Evolutionary conservation across 805 yeast species (phyloP), one percentile per base, ranked within the genome.

Genomic region (Ogataea paraovalis): DNA sequence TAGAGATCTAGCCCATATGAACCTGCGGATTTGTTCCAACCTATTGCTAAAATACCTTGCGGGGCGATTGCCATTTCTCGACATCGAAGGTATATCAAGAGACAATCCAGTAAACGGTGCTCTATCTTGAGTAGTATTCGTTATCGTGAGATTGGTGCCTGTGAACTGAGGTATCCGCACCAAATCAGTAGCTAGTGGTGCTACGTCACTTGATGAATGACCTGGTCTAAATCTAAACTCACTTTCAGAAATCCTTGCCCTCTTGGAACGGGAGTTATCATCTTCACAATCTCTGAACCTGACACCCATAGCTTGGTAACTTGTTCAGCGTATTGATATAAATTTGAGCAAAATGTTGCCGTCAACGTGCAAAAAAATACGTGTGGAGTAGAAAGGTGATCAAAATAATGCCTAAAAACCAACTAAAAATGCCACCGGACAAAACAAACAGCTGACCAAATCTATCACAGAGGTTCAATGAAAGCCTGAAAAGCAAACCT

Each of bases 251-350:
- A 40, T 13, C 33, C 43, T 33, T n/a, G 25, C 21, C 10, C 44
- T 41, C 38, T 42, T 22, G 21, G 21, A 5, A 3, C 36, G 30
- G 19, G 20, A 28, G 3, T 18, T 20, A n/a, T 37, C 36, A 18
- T 41, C 23, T 41, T 43, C 48, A 45, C 41, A 32, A 8, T 41
- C 21, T 37, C 16, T 37, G 20, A 37, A 20, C 20, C 16, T 30
- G 5, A 30, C n/a, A 30, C 34, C 34, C 34, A 30, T 30, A 30
- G 5, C 34, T 30, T 30, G 28, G 10, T 7, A 10, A 25, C 6
- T 25, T 25, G 28, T 25, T 25, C 9, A 25, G 28, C 10, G 10
- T 25, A 25, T 25, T 7, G 6, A 25, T 25, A 7, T 25, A 6
- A 25, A 25, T 6, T 7, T 10, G 6, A 10, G 28, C 28, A 25